Evolutionary conservation across 331 rosid genomes (phyloP).

Genomic region (Acacia pycnantha): DNA sequence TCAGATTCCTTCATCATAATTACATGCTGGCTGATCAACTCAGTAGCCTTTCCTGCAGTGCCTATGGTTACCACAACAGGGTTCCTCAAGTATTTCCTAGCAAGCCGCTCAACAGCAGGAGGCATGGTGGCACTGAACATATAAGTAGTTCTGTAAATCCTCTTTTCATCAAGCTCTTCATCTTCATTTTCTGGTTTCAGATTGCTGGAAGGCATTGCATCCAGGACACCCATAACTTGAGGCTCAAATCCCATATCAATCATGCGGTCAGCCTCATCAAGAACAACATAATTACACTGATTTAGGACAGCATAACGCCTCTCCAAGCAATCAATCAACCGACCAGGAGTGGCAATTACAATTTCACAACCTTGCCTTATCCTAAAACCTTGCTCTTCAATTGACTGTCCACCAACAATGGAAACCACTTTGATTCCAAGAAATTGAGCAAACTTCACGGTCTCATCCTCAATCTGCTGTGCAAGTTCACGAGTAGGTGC

Average conservation of each 20-base stretch:
- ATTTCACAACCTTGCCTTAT: slow-evolving; percentile 83
- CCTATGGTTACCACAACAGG: slow-evolving; percentile 7
- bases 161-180: slow-evolving; percentile 1
- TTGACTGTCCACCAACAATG: slow-evolving; percentile 94
- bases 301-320: background rate
- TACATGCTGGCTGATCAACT: slow-evolving; percentile 1
- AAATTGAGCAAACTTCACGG: slow-evolving; percentile 78
- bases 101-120: slow-evolving; percentile 1
- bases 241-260: slow-evolving; percentile 49
- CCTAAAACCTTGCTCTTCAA: slow-evolving; percentile 93
- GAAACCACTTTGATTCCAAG: slow-evolving; percentile 84
- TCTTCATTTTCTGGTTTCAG: slow-evolving; percentile 1
- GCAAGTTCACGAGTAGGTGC: background rate
- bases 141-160: background rate
- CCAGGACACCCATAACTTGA: background rate
- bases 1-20: background rate
- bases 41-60: slow-evolving; percentile 9
- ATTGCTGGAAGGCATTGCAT: background rate
- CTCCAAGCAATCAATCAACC: slow-evolving; percentile 7
- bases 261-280: slow-evolving; percentile 5
- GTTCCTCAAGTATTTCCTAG: background rate
- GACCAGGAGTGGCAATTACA: background rate
- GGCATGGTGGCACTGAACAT: slow-evolving; percentile 9
- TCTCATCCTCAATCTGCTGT: slow-evolving; percentile 64
- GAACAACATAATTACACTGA: slow-evolving; percentile 3